Base-by-base conservation (phyloP, 768 basidiomycete species). In the Boletus subcaerulescens region DNA sequence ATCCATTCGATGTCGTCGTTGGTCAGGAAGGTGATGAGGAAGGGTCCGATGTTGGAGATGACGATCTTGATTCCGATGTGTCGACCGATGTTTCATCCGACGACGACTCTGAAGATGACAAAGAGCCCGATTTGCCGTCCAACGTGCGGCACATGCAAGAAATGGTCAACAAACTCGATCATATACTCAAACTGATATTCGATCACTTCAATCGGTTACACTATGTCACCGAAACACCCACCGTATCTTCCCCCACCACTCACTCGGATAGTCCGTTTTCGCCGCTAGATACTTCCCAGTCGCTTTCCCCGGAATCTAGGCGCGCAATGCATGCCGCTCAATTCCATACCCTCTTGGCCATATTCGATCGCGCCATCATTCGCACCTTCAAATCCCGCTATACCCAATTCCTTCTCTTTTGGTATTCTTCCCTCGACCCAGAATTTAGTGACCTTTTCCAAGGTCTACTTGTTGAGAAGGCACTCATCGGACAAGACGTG, bases 351-450 rank as follows among this genome's bases (percentile, higher is more conserved):
- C 86, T 99, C 18, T 83, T 99, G 48, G 85, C 88, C 59, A 93
- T 98, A 59, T 99, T 99, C 65, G 93, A 97, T 69, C 85, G 92
- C 39, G 87, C 87, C 36, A 93, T 99, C 67, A 82, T 99, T 46
- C 89, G 87, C 38, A 98, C 97, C 3, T 97, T 97, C 76, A 94
- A 95, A 65, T 97, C 94, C 0, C 90, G 95, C 38, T 97, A 98
- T 71, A 94, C 93, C 14, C 97, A 98, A 64, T 99, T 99, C 74
- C 82, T 99, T 56, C 65, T 98, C 44, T 99, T 99, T 77, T 97
- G 93, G 86, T 93, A 87, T 65, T 81, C 94, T 20, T 98, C 96
- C 0, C 86, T 96, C 48, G 87, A 93, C 61, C 77, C 88, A 3
- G 85, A 91, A 57, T 97, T 93, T 62, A 82, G 89, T 43, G 96